phyloP scores from a whole-genome alignment of 2,329 filamentous ascomycete species.

The Paracoccidioides brasiliensis region DNA sequence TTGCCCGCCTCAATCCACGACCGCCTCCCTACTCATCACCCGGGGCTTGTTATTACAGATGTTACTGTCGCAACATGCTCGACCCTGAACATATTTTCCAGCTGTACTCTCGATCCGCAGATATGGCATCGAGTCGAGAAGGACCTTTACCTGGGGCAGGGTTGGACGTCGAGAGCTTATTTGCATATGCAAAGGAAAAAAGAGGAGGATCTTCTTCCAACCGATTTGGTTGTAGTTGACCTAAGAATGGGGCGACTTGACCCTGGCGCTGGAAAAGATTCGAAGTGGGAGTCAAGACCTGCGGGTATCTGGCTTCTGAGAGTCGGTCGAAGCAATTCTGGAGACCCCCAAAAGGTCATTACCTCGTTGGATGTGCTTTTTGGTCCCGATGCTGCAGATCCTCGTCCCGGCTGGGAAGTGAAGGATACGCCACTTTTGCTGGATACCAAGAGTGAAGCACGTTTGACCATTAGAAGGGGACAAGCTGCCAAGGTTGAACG shows the following conservation, averaged over 20 bases:
- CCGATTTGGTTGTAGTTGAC: constrained; percentile 70
- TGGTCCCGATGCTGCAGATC: constrained; percentile 82
- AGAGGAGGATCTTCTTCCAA: constrained; percentile 63
- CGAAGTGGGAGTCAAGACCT: constrained; percentile 63
- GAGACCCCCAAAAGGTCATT: constrained; percentile 60
- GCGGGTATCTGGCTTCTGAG: constrained; percentile 73
- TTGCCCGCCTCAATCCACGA: constrained; percentile 75
- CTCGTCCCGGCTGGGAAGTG: constrained; percentile 71
- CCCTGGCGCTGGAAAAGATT: constrained; percentile 46
- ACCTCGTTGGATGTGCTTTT: constrained; percentile 80
- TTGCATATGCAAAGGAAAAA: constrained; percentile 71
- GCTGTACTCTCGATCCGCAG: constrained; percentile 58
- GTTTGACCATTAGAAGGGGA: constrained; percentile 68
- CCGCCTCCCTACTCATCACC: constrained; percentile 73
- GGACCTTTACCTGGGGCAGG: constrained; percentile 66
- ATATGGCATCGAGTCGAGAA: constrained; percentile 80
- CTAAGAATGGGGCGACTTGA: constrained; percentile 60
- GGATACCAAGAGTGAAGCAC: constrained; percentile 49
- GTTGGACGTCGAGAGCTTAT: constrained; percentile 65
- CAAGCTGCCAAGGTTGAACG: constrained; percentile 50
- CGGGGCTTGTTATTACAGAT: constrained; percentile 75
- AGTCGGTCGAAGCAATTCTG: constrained; percentile 56
- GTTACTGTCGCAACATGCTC: constrained; percentile 67
- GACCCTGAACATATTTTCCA: constrained; percentile 58
- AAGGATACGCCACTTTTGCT: constrained; percentile 61